Base-by-base conservation (phyloP, 2,329 filamentous ascomycete genomes). In the Fusarium tupiense region DNA sequence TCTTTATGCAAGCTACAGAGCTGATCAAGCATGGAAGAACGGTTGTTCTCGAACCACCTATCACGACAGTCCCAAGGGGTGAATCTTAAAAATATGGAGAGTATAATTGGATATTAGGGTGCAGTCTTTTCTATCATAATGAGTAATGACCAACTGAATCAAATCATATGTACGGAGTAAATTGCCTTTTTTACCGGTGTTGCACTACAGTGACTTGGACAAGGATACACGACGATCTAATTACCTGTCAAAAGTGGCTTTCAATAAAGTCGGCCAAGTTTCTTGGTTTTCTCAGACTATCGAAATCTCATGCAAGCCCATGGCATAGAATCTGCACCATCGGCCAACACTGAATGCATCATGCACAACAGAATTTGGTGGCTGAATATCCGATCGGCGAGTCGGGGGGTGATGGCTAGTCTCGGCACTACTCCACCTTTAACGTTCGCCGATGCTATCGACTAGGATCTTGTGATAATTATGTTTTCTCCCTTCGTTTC, bases 1-100 rank as follows among this genome's bases (percentile, higher is more conserved):
- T 85, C 60, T 85, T 85, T 29, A 78, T 79, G 10, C 83, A 85
- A 54, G 82, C 83, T 19, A 73, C 74, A 3, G 76, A 77, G 61
- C 37, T 77, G 29, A 77, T 77, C 43, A 77, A 77, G 58, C 68
- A 75, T 31, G 76, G 76, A 11, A 67, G 64, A 19, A 77, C 58
- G 7, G 69, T 67, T 35, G 53, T 67, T 20, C 66, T 73, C 10
- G 66, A 75, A 31, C 69, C 72, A 13, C 72, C 72, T 4, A 50
- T 69, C 8, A 61, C 64, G 53, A 70, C 56, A 22, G 58, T 64
- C 8, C 67, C 67, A 2, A 35, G 67, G 19, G 37, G 46, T 29
- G 67, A 70, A 43, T 60, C 46, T 31, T 29, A 5, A 33, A 37
- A 31, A 16, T 13, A 4, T 20, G 17, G 24, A 22, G 24, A 24